Base-by-base conservation (phyloP, 2,329 filamentous ascomycete genomes). In the Cercospora canescens region DNA sequence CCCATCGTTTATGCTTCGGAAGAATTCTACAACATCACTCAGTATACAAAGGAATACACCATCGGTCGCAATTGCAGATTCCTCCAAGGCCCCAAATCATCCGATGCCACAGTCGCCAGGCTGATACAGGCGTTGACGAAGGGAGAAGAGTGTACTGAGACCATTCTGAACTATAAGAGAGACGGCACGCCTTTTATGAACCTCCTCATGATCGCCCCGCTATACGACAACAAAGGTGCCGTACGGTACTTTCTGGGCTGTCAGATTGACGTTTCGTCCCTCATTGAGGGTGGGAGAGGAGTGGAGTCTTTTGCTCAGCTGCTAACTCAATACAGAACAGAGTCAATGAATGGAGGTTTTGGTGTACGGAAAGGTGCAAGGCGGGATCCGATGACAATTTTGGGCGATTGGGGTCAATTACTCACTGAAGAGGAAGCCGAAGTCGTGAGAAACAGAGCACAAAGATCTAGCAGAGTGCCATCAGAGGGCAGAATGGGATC, bases 1-100 rank as follows among this genome's bases (percentile, higher is more conserved):
- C 80, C 80, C 2, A 81, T 82, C 62, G 77, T 82, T 1, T 82
- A 81, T 69, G 80, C 80, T 34, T 81, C 78, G 16, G 77, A 81
- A 67, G 80, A 81, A 61, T 83, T 83, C 72, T 82, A 81, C 71
- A 76, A 77, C 50, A 79, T 76, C 24, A 79, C 80, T 2, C 78
- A 81, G 45, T 83, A 82, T 65, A 76, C 77, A 21, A 74, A 73
- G 30, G 80, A 82, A 41, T 79, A 81, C 66, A 76, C 79, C 11
- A 79, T 83, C 45, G 81, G 81, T 9, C 74, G 77, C 16, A 83
- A 82, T 61, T 82, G 81, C 67, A 77, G 81, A 26, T 82, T 82
- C 65, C 71, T 82, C 1, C 80, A 82, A 71, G 81, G 81, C 4
- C 76, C 79, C 1, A 76, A 78, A 55, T 78, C 80, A 4, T 76